These are phyloP conservation scores for Sclerotinia minor DNA, from an alignment of 2,329 filamentous ascomycete genomes.

Conservation along the genomic window DNA sequence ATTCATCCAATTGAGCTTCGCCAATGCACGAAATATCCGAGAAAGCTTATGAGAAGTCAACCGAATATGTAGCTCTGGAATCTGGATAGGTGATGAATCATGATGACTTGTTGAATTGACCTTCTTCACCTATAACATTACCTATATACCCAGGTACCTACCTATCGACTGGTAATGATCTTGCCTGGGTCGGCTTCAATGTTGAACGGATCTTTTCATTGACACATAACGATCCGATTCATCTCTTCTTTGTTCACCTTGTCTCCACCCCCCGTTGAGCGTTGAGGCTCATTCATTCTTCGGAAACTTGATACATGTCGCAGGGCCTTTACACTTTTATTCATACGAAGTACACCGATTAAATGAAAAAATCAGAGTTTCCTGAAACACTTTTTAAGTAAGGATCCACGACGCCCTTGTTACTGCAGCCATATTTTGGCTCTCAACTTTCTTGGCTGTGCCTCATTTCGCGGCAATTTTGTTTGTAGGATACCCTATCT, in stretches of 20 bases:
- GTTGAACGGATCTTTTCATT: neutral
- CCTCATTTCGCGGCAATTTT: slow-evolving; percentile 21
- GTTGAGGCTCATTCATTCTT: slow-evolving; percentile 15
- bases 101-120: no score
- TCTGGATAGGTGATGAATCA: no score
- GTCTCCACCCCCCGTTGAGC: slow-evolving; percentile 3
- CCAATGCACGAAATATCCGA: no score
- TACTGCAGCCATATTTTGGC: neutral
- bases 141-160: no score
- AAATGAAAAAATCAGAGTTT: slow-evolving; percentile 7
- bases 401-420: slow-evolving; percentile 23
- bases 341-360: slow-evolving; percentile 5
- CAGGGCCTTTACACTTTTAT: slow-evolving; percentile 8
- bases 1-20: no score
- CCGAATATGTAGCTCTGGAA: no score
- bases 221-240: neutral
- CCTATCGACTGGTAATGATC: no score
- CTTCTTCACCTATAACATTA: no score
- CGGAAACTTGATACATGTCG: slow-evolving; percentile 12
- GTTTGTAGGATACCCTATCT: slow-evolving; percentile 17
- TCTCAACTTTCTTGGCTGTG: neutral
- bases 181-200: neutral
- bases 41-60: no score
- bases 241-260: neutral
- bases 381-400: slow-evolving; percentile 22